Percentiles rank a stretch among this genome's conserved stretches.
phyloP scores from a whole-genome alignment of 176 grass and related monocot species.

The Cenchrus purpureus region DNA sequence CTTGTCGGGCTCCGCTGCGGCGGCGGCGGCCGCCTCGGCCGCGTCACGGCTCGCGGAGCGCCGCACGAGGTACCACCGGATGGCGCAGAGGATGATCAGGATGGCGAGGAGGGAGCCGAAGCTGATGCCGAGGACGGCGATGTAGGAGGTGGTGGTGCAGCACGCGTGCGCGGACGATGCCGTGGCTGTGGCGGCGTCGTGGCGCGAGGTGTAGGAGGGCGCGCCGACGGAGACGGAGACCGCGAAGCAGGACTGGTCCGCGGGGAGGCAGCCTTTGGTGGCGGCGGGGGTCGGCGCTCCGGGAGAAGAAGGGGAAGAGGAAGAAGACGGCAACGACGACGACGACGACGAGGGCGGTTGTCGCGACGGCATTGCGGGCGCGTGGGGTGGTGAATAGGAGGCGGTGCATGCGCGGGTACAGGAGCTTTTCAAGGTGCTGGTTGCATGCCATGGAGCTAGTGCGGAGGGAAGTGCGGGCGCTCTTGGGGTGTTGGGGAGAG shows the following conservation, averaged over 20 bases:
- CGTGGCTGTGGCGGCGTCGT: neutral
- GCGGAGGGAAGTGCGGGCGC: slow-evolving; percentile 55
- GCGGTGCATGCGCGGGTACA: slow-evolving; percentile 19
- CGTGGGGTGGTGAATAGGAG: slow-evolving; percentile 4
- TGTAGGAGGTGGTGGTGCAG: slow-evolving; percentile 50
- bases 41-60: slow-evolving; percentile 8
- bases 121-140: slow-evolving; percentile 51
- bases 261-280: slow-evolving; percentile 40
- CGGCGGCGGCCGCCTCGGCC: neutral
- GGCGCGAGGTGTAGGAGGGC: slow-evolving; percentile 6
- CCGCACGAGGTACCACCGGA: slow-evolving; percentile 54
- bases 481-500: slow-evolving; percentile 32
- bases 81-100: slow-evolving; percentile 44
- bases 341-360: neutral
- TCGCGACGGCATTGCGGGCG: slow-evolving; percentile 23
- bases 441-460: slow-evolving; percentile 36
- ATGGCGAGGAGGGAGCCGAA: slow-evolving; percentile 55
- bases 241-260: slow-evolving; percentile 48
- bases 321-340: neutral
- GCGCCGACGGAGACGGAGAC: slow-evolving; percentile 12
- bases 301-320: neutral
- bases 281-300: neutral
- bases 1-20: neutral
- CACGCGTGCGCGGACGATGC: neutral
- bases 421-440: slow-evolving; percentile 42